Conservation (phyloP, 257 asterid genomes). For the Dorcoceras hygrometricum region DNA sequence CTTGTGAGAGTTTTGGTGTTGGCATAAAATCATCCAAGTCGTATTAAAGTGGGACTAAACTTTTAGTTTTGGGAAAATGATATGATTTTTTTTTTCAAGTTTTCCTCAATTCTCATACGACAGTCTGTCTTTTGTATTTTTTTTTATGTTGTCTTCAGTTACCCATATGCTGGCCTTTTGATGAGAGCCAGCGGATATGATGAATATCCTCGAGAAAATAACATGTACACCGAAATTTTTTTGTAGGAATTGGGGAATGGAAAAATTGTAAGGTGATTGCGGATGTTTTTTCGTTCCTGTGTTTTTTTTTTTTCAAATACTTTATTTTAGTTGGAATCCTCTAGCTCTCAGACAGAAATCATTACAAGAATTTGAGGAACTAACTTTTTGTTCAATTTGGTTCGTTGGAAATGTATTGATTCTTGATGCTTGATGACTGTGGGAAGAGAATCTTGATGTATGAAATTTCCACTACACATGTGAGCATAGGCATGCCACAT, state of each 20-base stretch:
- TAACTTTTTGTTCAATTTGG: too few relatives aligned
- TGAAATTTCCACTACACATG: not conserved
- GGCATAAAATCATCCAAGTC: too few relatives aligned
- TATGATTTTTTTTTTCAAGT: constrained; percentile 8
- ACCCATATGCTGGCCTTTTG: constrained; percentile 27
- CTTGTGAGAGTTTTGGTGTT: not conserved
- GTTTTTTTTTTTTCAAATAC: not conserved
- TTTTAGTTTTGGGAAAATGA: not conserved
- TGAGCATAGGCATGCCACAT: not conserved
- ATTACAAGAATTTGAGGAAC: not conserved
- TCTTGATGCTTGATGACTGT: not conserved
- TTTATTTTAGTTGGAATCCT: not conserved
- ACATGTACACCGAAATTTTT: constrained; percentile 8
- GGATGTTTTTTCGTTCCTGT: too few relatives aligned
- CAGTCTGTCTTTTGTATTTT: constrained; percentile 19
- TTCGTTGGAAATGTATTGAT: not conserved
- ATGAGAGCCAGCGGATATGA: not conserved
- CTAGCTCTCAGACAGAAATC: not conserved
- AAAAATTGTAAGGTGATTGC: too few relatives aligned
- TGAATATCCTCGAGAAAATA: not conserved
- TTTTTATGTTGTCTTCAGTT: constrained; percentile 19
- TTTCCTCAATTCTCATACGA: not conserved
- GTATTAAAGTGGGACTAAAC: constrained; percentile 13
- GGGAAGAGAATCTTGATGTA: not conserved
- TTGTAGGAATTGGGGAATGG: constrained; percentile 1